Evolutionary conservation across 345 rosid species (phyloP), one percentile per base, ranked within the genome.

Genomic region (Eutrema heterophyllum): DNA sequence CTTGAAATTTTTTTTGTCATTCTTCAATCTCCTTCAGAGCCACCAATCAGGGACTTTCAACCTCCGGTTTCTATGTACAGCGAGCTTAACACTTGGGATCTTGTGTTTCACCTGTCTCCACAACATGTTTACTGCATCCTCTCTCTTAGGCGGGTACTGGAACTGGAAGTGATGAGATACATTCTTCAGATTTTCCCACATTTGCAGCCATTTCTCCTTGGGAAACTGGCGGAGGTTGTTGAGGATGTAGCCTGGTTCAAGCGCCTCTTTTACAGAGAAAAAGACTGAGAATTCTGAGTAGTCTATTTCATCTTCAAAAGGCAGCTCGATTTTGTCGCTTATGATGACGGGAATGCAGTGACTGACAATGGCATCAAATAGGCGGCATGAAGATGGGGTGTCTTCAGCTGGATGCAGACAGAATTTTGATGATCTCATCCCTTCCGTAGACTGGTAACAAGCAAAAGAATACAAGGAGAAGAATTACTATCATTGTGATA

Each of bases 401-500:
- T 93, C 98, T 56, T 97, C 97, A 4, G 91, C 96, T 41, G 94
- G 96, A 83, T 89, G 84, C 40, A 93, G 84, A 68, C 98, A 93
- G 79, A 91, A 91, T 68, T 89, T 93, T 4, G 98, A 93, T 24
- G 81, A 79, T 24, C 96, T 91, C 98, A 89, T 93, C 56, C 91
- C 96, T 82, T 86, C 72, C 3, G 87, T 86, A 56, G 96, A 89
- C 97, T 89, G 76, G 51, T 69, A 26, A 46, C 60, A 54, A 36
- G 14, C 32, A 57, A 24, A 32, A 70, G 9, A 36, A 45, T 8
- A 51, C 27, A 39, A 10, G 32, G 7, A 56, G 59, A 64, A 55
- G 7, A n/a, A 33, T 53, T 24, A 72, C 18, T 41, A 71, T 62
- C 43, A 38, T 6, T 27, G 14, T 50, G 7, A 71, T 60, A 27